Conservation (phyloP, 2,329 filamentous ascomycete genomes). For the Fusarium udum region DNA sequence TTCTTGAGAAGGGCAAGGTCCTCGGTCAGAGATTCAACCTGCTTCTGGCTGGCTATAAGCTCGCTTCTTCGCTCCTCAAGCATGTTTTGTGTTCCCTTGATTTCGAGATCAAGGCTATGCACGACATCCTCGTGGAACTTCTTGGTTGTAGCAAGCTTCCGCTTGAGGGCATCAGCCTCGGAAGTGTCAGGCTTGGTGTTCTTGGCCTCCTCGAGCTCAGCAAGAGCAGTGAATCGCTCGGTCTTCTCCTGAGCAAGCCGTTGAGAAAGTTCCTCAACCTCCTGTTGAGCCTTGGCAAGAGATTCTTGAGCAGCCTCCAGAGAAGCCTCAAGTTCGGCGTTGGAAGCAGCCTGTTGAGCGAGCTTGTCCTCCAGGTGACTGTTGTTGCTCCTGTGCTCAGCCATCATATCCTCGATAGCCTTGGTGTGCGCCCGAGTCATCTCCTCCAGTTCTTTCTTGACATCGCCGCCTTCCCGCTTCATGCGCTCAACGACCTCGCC, state of each 20-base stretch:
- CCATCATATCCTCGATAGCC: constrained; percentile 53
- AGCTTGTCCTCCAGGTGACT: constrained; percentile 50
- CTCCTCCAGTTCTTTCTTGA: constrained; percentile 57
- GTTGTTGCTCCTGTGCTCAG: constrained; percentile 50
- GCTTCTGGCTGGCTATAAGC: constrained; percentile 50
- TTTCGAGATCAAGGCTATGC: constrained; percentile 44
- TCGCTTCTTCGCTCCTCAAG: constrained; percentile 49
- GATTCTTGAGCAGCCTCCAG: constrained; percentile 54
- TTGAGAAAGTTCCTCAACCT: constrained; percentile 60
- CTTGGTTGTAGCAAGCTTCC: constrained; percentile 60
- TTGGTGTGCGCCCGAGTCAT: constrained; percentile 50
- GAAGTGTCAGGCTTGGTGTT: constrained; percentile 66
- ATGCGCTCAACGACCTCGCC: constrained; percentile 53
- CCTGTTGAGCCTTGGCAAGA: constrained; percentile 57
- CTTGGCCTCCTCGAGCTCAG: constrained; percentile 67
- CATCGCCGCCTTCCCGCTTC: constrained; percentile 51
- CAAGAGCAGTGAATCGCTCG: constrained; percentile 66
- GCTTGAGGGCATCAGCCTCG: constrained; percentile 61
- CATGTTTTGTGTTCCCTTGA: constrained; percentile 50
- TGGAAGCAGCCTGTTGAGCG: constrained; percentile 48
- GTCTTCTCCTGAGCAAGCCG: constrained; percentile 69
- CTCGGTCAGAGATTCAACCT: constrained; percentile 45
- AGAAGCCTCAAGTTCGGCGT: constrained; percentile 49
- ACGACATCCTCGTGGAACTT: constrained; percentile 58
- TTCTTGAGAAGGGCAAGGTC: constrained; percentile 61